These are phyloP conservation scores for Ceratocystis smalleyi DNA, from an alignment of 2,329 filamentous ascomycete genomes.

Conservation along the genomic window DNA sequence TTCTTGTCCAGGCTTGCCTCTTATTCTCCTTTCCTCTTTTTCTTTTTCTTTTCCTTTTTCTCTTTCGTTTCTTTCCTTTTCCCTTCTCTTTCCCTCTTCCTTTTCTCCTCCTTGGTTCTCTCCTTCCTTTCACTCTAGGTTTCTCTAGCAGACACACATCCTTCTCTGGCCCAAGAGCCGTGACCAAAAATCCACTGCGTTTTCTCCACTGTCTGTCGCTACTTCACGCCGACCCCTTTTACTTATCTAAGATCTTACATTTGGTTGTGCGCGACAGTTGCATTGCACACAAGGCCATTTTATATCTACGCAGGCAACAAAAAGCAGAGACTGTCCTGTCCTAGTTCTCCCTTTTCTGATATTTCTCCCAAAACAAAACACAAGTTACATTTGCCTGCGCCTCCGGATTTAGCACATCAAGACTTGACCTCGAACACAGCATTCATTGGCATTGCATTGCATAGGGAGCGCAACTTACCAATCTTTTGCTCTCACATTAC, in stretches of 20 bases:
- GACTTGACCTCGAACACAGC: background rate
- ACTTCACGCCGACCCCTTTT: background rate
- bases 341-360: background rate
- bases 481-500: background rate
- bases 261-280: too few species aligned
- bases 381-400: background rate
- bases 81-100: background rate
- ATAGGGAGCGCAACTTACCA: background rate
- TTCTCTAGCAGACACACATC: background rate
- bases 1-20: background rate
- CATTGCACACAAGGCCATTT: too few species aligned
- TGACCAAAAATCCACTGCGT: background rate
- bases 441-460: background rate
- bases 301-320: too few species aligned
- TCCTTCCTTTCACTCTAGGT: background rate
- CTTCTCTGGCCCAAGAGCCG: background rate
- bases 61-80: background rate
- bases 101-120: slow-evolving; percentile 2
- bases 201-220: background rate
- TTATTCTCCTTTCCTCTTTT: background rate
- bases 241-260: too few species aligned
- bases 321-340: too few species aligned
- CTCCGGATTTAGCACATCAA: background rate
- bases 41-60: background rate
- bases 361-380: background rate